phyloP scores from a whole-genome alignment of 2,329 filamentous ascomycete species.

The Venturiaceae sp. region DNA sequence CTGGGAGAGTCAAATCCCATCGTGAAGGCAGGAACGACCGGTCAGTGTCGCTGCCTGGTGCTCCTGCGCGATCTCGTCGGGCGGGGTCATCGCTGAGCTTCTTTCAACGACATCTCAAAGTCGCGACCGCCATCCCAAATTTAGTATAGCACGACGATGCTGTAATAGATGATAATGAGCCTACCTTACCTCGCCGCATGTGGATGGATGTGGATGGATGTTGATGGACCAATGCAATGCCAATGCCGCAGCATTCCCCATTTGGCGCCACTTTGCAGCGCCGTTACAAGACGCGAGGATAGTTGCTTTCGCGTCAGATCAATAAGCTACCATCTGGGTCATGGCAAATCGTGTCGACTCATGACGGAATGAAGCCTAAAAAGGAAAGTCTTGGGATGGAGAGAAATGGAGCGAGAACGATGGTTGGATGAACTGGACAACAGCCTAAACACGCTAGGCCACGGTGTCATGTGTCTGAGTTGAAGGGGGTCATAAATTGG shows the following conservation, averaged over 20 bases:
- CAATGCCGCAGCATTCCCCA: neutral
- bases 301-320: neutral
- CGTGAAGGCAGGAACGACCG: neutral
- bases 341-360: neutral
- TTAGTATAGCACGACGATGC: too few relatives aligned
- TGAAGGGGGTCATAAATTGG: too few relatives aligned
- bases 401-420: neutral
- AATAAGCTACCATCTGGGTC: neutral
- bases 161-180: too few relatives aligned
- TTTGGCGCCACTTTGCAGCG: neutral
- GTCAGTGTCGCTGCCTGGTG: neutral
- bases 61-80: neutral
- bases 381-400: neutral
- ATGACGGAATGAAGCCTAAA: neutral
- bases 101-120: neutral
- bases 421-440: neutral
- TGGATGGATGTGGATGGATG: too few relatives aligned
- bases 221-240: too few relatives aligned
- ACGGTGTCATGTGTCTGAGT: neutral
- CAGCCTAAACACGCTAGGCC: neutral
- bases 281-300: neutral
- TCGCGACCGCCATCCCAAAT: too few relatives aligned
- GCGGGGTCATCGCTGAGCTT: neutral
- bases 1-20: neutral
- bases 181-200: too few relatives aligned